Evolutionary conservation across 73 alveolate species (phyloP).

Genomic region (Tetrahymena borealis): DNA sequence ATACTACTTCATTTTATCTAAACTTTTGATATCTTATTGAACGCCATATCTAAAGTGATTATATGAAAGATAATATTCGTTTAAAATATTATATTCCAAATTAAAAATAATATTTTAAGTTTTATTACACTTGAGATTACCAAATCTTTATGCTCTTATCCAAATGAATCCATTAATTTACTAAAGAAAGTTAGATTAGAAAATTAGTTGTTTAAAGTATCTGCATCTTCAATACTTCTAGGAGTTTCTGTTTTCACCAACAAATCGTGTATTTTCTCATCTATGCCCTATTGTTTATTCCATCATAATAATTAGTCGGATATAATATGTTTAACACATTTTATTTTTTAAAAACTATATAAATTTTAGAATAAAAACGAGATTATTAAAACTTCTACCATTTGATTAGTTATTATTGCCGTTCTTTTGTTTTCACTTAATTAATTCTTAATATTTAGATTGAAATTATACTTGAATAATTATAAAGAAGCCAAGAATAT

Average conservation of each 20-base stretch:
- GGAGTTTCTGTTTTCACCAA: not conserved
- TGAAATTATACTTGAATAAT: no score
- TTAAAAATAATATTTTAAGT: not conserved
- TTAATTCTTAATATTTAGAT: no score
- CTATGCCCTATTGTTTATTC: not conserved
- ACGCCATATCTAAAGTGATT: not conserved
- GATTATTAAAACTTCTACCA: not conserved
- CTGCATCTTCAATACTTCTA: not conserved
- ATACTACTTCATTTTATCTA: not conserved
- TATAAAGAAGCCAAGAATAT: no score
- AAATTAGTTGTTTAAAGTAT: not conserved
- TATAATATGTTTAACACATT: not conserved
- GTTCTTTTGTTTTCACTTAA: no score
- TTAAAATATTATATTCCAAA: not conserved
- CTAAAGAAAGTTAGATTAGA: not conserved
- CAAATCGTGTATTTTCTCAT: not conserved
- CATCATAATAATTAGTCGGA: not conserved
- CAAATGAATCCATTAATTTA: not conserved
- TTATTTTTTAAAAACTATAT: not conserved
- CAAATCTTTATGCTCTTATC: not conserved
- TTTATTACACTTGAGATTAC: not conserved
- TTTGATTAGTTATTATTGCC: no score
- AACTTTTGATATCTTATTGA: not conserved
- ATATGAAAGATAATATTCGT: not conserved
- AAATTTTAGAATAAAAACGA: not conserved